Conservation (phyloP, 371 early-diverging fungal species). For the Zychaea mexicana region DNA sequence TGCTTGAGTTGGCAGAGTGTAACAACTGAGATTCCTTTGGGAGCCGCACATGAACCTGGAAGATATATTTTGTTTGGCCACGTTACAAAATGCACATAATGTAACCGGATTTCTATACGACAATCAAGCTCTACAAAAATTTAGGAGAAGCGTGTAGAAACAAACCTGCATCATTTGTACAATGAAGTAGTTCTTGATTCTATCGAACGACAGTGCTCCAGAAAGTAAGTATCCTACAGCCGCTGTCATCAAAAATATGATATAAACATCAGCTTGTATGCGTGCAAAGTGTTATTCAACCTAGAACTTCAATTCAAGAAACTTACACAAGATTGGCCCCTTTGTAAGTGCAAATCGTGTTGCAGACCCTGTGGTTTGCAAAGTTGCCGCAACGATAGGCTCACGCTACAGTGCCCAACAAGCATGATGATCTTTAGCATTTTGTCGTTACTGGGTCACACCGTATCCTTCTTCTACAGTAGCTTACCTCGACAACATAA, state of each 20-base stretch:
- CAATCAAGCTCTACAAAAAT: no score
- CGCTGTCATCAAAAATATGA: not conserved
- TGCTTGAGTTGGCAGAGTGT: not conserved
- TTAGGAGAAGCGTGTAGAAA: no score
- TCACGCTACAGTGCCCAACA: no score
- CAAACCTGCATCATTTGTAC: constrained; percentile 11
- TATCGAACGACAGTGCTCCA: not conserved
- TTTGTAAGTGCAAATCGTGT: not conserved
- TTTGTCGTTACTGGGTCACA: not conserved
- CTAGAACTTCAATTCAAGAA: not conserved
- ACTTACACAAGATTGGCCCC: not conserved
- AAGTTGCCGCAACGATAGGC: constrained; percentile 1
- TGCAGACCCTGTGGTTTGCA: not conserved
- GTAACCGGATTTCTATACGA: no score
- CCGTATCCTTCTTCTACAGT: not conserved
- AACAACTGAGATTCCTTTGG: not conserved
- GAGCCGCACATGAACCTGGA: not conserved
- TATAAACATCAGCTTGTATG: not conserved
- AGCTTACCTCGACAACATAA: constrained; percentile 33
- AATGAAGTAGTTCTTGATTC: not conserved
- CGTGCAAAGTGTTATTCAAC: no score
- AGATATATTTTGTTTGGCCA: not conserved
- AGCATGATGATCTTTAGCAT: not conserved
- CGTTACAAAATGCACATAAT: no score
- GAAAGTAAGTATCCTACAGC: not conserved